Conservation (phyloP, 2,329 filamentous ascomycete genomes). For the Lachnellula cervina region DNA sequence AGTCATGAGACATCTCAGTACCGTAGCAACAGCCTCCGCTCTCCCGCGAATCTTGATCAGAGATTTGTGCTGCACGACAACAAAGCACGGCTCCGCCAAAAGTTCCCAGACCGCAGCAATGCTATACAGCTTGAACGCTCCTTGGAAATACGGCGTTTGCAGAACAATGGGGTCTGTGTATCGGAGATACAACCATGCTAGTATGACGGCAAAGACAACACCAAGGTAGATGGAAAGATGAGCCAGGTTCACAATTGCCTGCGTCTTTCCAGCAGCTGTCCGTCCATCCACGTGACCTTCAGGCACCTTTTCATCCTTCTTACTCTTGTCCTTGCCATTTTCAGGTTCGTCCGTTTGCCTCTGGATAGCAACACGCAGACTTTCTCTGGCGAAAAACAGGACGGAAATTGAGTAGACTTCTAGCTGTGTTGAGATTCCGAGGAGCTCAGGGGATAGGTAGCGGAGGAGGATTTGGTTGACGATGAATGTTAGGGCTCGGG, state of each 20-base stretch:
- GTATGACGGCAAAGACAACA: slow-evolving; percentile 52
- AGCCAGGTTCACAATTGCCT: slow-evolving; percentile 82
- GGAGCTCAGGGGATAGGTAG: slow-evolving; percentile 75
- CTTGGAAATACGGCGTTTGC: slow-evolving; percentile 57
- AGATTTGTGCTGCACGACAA: slow-evolving; percentile 76
- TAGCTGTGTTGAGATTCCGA: slow-evolving; percentile 83
- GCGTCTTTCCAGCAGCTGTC: slow-evolving; percentile 43
- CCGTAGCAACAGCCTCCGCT: slow-evolving; percentile 78
- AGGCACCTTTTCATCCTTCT: slow-evolving; percentile 14
- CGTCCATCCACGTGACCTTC: slow-evolving; percentile 23
- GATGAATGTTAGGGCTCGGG: slow-evolving; percentile 82
- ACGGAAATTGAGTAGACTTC: slow-evolving; percentile 90
- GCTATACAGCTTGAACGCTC: slow-evolving; percentile 51
- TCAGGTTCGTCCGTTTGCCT: slow-evolving; percentile 51
- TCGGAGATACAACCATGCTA: slow-evolving; percentile 65
- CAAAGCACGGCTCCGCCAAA: slow-evolving; percentile 81
- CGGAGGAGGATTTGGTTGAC: slow-evolving; percentile 90
- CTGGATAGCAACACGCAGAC: slow-evolving; percentile 85
- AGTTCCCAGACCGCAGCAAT: slow-evolving; percentile 66
- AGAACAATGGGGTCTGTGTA: slow-evolving; percentile 46
- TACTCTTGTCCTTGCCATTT: slow-evolving; percentile 17
- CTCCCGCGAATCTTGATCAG: slow-evolving; percentile 74
- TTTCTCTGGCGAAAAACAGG: slow-evolving; percentile 92
- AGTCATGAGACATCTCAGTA: slow-evolving; percentile 70
- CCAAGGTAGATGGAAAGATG: slow-evolving; percentile 74